Evolutionary conservation across 78 protist genomes (phyloP).

Genomic region (Speleostelium caveatum): DNA sequence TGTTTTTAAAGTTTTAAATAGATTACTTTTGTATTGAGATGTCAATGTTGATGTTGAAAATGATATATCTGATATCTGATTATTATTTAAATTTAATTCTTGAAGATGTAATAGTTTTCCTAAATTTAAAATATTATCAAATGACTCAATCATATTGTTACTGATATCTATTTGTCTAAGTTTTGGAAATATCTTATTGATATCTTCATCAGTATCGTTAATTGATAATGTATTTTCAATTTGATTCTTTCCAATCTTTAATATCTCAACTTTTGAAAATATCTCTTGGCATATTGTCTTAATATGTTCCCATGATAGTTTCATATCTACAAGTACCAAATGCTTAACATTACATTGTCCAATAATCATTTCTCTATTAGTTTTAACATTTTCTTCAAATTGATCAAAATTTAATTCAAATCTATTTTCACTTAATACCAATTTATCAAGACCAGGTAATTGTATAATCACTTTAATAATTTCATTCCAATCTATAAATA

Average conservation of each 20-base stretch:
- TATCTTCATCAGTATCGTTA: background rate
- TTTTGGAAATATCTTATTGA: background rate
- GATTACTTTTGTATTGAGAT: background rate
- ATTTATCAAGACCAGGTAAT: constrained; percentile 2
- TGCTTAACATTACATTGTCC: background rate
- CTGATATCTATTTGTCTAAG: constrained; percentile 4
- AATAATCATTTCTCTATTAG: background rate
- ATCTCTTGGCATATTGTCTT: background rate
- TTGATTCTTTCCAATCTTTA: background rate
- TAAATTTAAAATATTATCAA: background rate
- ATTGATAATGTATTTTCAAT: too few species aligned
- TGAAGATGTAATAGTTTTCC: background rate
- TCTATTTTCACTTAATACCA: constrained; percentile 32
- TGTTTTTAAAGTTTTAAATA: constrained; percentile 12
- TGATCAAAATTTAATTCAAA: background rate
- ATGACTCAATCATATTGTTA: constrained; percentile 4
- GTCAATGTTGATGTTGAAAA: background rate
- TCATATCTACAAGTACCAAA: background rate
- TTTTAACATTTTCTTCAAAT: background rate
- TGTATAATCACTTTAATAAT: constrained; percentile 10
- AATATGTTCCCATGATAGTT: background rate
- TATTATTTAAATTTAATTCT: constrained; percentile 39
- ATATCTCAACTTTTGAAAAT: background rate
- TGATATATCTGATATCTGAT: background rate
- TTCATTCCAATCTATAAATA: constrained; percentile 36